Evolutionary conservation across 1,139 yeast species (phyloP).

Genomic region (Debaryomycetaceae sp.): DNA sequence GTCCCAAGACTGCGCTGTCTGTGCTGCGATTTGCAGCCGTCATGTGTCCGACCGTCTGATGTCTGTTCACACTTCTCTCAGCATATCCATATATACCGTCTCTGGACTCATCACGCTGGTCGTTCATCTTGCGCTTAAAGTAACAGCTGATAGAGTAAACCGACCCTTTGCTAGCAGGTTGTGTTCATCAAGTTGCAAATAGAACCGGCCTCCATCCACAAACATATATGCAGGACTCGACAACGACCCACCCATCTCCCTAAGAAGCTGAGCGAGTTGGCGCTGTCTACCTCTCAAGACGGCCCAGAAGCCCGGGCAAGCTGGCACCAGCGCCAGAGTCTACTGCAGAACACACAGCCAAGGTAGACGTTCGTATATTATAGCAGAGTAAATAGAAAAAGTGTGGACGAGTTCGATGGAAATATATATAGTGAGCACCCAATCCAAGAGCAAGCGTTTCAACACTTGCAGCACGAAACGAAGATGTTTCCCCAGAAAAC

Average conservation of each 20-base stretch:
- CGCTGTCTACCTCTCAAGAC: no score
- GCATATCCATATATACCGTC: not conserved
- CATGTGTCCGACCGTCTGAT: not conserved
- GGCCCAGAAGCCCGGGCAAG: no score
- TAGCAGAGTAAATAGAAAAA: no score
- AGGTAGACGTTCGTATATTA: no score
- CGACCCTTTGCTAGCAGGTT: not conserved
- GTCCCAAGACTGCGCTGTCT: constrained; percentile 1
- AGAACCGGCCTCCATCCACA: not conserved
- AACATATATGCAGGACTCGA: not conserved
- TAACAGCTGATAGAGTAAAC: not conserved
- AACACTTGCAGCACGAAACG: constrained; percentile 35
- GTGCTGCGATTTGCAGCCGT: not conserved
- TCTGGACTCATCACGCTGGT: not conserved
- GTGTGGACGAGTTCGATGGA: not conserved
- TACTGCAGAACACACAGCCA: no score
- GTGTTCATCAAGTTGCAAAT: not conserved
- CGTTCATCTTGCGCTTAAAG: not conserved
- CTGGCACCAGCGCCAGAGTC: no score
- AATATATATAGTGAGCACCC: not conserved
- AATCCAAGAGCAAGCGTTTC: not conserved
- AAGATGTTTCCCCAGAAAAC: constrained; percentile 37
- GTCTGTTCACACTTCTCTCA: not conserved
- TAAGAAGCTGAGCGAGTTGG: no score
- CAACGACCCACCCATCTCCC: no score